Conservation (phyloP, 352 stramenopile species). For the Globisporangium alternatum region DNA sequence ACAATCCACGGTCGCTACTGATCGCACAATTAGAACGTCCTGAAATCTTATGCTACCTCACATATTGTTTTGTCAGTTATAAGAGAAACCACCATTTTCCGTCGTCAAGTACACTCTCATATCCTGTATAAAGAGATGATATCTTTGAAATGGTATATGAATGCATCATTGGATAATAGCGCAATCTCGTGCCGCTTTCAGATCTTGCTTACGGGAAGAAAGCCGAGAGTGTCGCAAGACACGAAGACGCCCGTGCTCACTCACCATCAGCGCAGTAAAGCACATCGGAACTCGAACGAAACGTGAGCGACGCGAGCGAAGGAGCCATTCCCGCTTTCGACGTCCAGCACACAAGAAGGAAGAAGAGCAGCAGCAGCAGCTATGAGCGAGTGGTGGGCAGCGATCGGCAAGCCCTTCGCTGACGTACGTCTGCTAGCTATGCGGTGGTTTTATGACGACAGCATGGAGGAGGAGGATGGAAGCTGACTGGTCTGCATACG, state of each 20-base stretch:
- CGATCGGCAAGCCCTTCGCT: slow-evolving; percentile 70
- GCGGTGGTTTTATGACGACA: neutral
- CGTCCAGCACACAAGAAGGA: slow-evolving; percentile 3
- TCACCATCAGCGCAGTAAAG: neutral
- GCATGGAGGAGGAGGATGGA: neutral
- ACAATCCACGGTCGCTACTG: neutral
- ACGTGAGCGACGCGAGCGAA: neutral
- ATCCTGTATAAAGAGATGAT: too few relatives aligned
- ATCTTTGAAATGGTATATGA: too few relatives aligned
- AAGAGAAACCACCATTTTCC: too few relatives aligned
- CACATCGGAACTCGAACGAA: neutral
- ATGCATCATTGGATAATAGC: too few relatives aligned
- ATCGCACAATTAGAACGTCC: neutral
- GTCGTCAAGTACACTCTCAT: too few relatives aligned
- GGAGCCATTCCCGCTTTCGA: slow-evolving; percentile 12
- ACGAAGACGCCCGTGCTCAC: neutral
- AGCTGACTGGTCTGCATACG: neutral
- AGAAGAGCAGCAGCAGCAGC: neutral
- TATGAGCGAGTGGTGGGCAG: slow-evolving; percentile 82
- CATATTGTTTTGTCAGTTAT: too few relatives aligned
- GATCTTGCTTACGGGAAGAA: neutral
- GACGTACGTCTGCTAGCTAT: slow-evolving; percentile 35
- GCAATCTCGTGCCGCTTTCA: too few relatives aligned
- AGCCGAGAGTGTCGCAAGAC: neutral
- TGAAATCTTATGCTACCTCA: neutral